Base-by-base conservation (phyloP, 2,329 filamentous ascomycete species). In the Apiospora sp. region DNA sequence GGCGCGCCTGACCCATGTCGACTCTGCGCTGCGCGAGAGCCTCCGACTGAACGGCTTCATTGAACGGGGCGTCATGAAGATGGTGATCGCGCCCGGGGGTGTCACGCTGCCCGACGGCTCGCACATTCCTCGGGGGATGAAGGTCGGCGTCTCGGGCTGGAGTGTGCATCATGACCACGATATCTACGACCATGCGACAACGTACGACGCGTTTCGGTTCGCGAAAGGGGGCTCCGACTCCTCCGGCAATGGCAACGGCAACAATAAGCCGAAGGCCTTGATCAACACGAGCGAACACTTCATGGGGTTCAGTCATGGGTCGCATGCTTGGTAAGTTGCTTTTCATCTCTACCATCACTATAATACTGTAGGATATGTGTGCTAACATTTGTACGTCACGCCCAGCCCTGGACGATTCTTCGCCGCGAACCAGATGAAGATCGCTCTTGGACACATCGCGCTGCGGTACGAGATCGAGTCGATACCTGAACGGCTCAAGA, bases 1-100 rank as follows among this genome's bases (percentile, higher is more conserved):
- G 13, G 77, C 79, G 4, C 78, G 80, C 43, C 81, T 84, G 80
- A 73, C 76, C 64, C 82, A 79, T 70, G 74, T 84, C 22, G 84
- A 86, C 76, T 84, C 82, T n/a, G 80, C 80, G 34, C 76, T 86
- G 69, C 82, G 82, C 71, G 85, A 87, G 76, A 83, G 80, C 41
- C 79, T 85, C 70, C 82, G 85, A 0, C 73, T 85, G 54, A 83
- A 82, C 75, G 80, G 78, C 13, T 82, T 86, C 74, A 77, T 83
- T 68, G 80, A 82, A 44, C 75, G 81, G 54, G 81, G 81, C 27
- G 74, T 83, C 48, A 78, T 80, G 76, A 82, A 83, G 73, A 76
- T 77, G 73, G 82, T 84, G 44, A 77, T 81, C n/a, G 78, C 80
- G 7, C 78, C 74, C 0, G 78, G 71, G 12, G 82, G 82, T 27